Percentiles rank a stretch among this genome's conserved stretches.
These are phyloP conservation scores for Trichoderma virens DNA, from an alignment of 495 filamentous ascomycete species.

Conservation along the genomic window DNA sequence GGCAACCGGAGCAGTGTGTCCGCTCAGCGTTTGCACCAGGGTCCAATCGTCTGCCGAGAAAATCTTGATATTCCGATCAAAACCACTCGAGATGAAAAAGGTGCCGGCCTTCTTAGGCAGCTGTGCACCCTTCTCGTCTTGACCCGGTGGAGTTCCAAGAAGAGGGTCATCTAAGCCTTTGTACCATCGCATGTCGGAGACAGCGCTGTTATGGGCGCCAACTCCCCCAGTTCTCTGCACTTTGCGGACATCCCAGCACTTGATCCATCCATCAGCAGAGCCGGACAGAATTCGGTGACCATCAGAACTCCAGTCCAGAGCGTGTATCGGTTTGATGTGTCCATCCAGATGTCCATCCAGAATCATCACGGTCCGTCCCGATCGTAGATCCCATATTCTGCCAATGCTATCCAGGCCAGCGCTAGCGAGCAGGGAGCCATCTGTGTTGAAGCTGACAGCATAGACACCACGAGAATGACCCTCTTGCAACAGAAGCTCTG, in stretches of 20 bases:
- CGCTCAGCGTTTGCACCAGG: conserved; percentile 75
- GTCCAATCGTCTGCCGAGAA: conserved; percentile 97
- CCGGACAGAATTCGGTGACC: conserved; percentile 82
- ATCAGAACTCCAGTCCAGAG: conserved; percentile 84
- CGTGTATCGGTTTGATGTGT: conserved; percentile 89
- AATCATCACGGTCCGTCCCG: conserved; percentile 91
- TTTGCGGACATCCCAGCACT: conserved; percentile 94
- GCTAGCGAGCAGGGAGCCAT: conserved; percentile 83
- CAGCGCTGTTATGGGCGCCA: conserved; percentile 84
- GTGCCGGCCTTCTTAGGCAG: conserved; percentile 65
- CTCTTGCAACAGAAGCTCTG: conserved; percentile 84
- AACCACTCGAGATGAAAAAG: conserved; percentile 83
- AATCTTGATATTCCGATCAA: conserved; percentile 92
- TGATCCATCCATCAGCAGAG: conserved; percentile 91
- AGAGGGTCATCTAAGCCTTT: conserved; percentile 66
- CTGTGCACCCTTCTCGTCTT: conserved; percentile 54
- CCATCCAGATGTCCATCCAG: conserved; percentile 75
- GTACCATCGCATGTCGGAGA: conserved; percentile 91
- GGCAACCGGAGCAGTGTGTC: conserved; percentile 85
- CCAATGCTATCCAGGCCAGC: conserved; percentile 91
- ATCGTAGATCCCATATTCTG: conserved; percentile 92
- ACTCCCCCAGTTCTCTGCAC: conserved; percentile 75
- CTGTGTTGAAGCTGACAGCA: conserved; percentile 76
- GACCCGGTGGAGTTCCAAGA: conserved; percentile 47
- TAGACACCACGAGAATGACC: conserved; percentile 92